Evolutionary conservation across 1,284 basidiomycete genomes (phyloP), one percentile per base, ranked within the genome.

Genomic region (Cryptococcus hybrid): DNA sequence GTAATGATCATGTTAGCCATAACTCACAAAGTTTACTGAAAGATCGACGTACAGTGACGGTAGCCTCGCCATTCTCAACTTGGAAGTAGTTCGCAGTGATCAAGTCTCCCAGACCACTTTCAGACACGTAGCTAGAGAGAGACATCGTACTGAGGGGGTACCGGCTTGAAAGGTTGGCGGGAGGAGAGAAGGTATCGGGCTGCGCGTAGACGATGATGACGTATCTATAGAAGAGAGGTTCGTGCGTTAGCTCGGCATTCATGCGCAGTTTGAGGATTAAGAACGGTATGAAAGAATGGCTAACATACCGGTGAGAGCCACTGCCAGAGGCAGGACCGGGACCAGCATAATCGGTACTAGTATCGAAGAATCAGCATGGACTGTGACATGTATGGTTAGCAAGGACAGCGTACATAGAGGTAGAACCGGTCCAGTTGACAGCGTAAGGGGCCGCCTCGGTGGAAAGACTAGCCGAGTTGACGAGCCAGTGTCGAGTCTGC

Each of bases 401-500:
- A 24, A 24, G 24, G 24, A 24, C 24, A 47, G 57, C 67, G 64
- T 44, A 72, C 68, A 87, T 82, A 46, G 78, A 78, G 39, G 79
- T 81, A n/a, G 81, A 84, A 34, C 80, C 78, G 9, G 77, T 71
- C 63, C 81, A 82, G 63, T 81, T 81, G 49, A 88, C 72, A 18
- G 77, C 74, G 40, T 61, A 68, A 39, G 68, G 63, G 3, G 59
- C 62, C n/a, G 35, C 24, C 68, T 63, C 59, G 78, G 84, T 78
- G 36, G 74, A 69, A 52, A 88, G 65, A 9, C 80, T 81, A 24
- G 83, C 86, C 44, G 82, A 79, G 73, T 90, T 90, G 62, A 86
- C 84, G 51, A 92, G 84, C 88, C 88, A 92, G 79, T 91, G 90
- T 60, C 88, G 84, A 55, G 84, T 88, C 65, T 75, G 68, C 11